Percentiles rank a stretch among this genome's conserved stretches.
Evolutionary conservation across 345 rosid species (phyloP).

Genomic region (Limnanthes douglasii): DNA sequence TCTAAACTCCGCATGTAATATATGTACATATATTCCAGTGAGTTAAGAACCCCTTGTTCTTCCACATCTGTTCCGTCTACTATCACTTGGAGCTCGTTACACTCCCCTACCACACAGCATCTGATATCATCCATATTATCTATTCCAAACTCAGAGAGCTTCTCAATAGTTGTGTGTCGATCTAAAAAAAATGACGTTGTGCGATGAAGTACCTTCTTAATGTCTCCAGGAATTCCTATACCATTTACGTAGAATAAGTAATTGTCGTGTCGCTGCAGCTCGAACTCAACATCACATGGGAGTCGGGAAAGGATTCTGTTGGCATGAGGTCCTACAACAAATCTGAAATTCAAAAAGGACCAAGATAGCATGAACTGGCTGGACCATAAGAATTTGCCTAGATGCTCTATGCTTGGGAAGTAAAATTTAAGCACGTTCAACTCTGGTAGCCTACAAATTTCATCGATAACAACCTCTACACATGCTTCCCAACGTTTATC

Average conservation of each 20-base stretch:
- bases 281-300: slow-evolving; percentile 8
- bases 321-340: slow-evolving; percentile 8
- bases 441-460: slow-evolving; percentile 1
- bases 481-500: slow-evolving; percentile 11
- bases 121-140: slow-evolving; percentile 9
- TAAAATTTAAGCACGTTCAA: slow-evolving; percentile 7
- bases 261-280: slow-evolving; percentile 4
- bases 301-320: slow-evolving; percentile 12
- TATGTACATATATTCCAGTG: slow-evolving; percentile 8
- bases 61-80: slow-evolving; percentile 3
- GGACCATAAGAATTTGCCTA: background rate
- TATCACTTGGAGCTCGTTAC: slow-evolving; percentile 8
- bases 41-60: background rate
- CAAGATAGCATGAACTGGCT: background rate
- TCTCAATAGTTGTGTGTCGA: slow-evolving; percentile 3
- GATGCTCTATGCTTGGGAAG: slow-evolving; percentile 6
- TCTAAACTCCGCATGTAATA: slow-evolving; percentile 6
- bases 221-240: background rate
- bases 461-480: slow-evolving; percentile 7
- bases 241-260: slow-evolving; percentile 15
- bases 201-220: slow-evolving; percentile 1
- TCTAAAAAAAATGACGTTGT: slow-evolving; percentile 16
- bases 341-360: slow-evolving; percentile 7
- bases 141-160: slow-evolving; percentile 10
- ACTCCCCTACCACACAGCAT: slow-evolving; percentile 15